phyloP scores from a whole-genome alignment of 805 yeast genomes.

The Kodamaea kaohsiungensis region DNA sequence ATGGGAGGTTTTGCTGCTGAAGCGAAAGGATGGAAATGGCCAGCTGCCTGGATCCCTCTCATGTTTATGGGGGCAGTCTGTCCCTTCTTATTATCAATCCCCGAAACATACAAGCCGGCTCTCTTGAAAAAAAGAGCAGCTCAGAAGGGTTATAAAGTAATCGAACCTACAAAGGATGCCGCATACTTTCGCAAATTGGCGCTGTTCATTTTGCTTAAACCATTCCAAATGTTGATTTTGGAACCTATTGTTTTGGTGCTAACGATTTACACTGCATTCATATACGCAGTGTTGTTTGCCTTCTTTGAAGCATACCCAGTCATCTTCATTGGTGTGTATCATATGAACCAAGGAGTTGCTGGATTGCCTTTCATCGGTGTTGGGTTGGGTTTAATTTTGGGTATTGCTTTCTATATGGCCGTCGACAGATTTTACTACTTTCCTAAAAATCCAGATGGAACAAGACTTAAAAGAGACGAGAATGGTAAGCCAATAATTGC shows the following conservation, averaged over 20 bases:
- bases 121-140: conserved; percentile 60
- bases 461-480: conserved; percentile 53
- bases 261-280: conserved; percentile 69
- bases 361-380: conserved; percentile 74
- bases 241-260: conserved; percentile 77
- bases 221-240: conserved; percentile 63
- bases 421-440: conserved; percentile 52
- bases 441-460: conserved; percentile 63
- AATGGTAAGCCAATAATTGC: conserved; percentile 56
- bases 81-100: conserved; percentile 49
- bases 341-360: conserved; percentile 58
- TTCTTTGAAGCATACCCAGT: conserved; percentile 80
- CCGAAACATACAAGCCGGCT: conserved; percentile 77
- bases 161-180: conserved; percentile 27
- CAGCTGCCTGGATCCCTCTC: conserved; percentile 65
- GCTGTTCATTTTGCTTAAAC: conserved; percentile 56
- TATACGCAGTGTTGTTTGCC: conserved; percentile 76
- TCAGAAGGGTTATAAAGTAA: conserved; percentile 55
- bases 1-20: conserved; percentile 74
- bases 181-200: conserved; percentile 47
- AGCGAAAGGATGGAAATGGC: conserved; percentile 67
- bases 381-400: conserved; percentile 63
- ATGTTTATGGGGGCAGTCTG: conserved; percentile 65
- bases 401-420: conserved; percentile 49
- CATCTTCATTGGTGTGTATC: conserved; percentile 65